Conservation (phyloP, 768 basidiomycete genomes). For the Mycena vitilis region DNA sequence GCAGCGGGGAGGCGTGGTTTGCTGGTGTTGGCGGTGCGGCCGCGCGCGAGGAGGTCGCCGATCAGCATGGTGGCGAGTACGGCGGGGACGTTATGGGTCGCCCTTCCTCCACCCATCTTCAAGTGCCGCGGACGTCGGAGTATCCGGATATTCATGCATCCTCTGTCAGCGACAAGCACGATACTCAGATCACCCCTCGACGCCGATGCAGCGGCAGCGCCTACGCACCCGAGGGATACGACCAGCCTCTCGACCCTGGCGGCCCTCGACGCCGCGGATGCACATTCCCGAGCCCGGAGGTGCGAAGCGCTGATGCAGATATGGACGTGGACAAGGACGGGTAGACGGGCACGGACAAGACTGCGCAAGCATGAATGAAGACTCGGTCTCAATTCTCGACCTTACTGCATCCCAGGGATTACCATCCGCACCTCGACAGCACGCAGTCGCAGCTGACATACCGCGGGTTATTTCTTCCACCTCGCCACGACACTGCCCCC, state of each 20-base stretch:
- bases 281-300: too few relatives aligned
- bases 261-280: neutral
- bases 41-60: conserved; percentile 4
- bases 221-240: neutral
- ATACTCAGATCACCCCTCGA: too few relatives aligned
- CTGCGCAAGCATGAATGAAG: neutral
- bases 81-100: neutral
- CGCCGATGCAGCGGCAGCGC: too few relatives aligned
- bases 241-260: neutral
- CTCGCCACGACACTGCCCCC: too few relatives aligned
- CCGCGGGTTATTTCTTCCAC: too few relatives aligned
- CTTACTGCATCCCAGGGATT: neutral
- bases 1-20: conserved; percentile 23
- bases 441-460: too few relatives aligned
- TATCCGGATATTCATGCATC: too few relatives aligned
- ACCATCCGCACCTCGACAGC: too few relatives aligned
- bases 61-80: neutral
- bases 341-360: too few relatives aligned
- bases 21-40: conserved; percentile 10
- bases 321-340: conserved; percentile 1
- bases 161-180: too few relatives aligned
- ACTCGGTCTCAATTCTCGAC: neutral
- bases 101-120: neutral
- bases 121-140: too few relatives aligned
- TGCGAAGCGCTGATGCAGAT: neutral